Evolutionary conservation across 192 early-diverging fungal species (phyloP).

Genomic region (Umbelopsis isabellina): DNA sequence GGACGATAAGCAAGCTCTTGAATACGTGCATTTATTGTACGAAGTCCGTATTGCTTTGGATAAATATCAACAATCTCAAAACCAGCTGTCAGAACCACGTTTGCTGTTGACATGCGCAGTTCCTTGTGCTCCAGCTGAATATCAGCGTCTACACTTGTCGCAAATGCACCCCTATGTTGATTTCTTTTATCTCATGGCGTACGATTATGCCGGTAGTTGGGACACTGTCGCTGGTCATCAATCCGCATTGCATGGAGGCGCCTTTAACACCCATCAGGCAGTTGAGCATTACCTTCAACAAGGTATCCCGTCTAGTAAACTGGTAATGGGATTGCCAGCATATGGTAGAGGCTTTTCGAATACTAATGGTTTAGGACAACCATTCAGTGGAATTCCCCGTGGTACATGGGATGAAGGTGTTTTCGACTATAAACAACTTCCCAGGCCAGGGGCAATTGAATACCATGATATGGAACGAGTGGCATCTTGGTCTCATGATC

Average conservation of each 20-base stretch:
- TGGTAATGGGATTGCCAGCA: slow-evolving; percentile 89
- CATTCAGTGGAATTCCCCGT: slow-evolving; percentile 71
- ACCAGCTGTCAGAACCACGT: slow-evolving; percentile 31
- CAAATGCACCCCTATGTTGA: slow-evolving; percentile 71
- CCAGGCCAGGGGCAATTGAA: slow-evolving; percentile 61
- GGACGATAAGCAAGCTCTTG: slow-evolving; percentile 73
- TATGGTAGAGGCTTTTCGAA: slow-evolving; percentile 95
- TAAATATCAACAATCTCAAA: slow-evolving; percentile 43
- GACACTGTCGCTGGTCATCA: slow-evolving; percentile 79
- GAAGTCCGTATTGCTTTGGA: slow-evolving; percentile 75
- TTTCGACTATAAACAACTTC: slow-evolving; percentile 88
- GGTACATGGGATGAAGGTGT: slow-evolving; percentile 92
- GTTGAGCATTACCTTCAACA: slow-evolving; percentile 69
- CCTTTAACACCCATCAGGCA: slow-evolving; percentile 66
- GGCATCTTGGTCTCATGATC: slow-evolving; percentile 84
- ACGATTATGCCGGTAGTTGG: slow-evolving; percentile 77
- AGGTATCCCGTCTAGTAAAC: slow-evolving; percentile 81
- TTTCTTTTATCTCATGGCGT: slow-evolving; percentile 92
- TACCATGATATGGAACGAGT: slow-evolving; percentile 78
- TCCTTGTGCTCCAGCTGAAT: slow-evolving; percentile 64
- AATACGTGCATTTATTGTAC: slow-evolving; percentile 77
- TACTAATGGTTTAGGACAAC: slow-evolving; percentile 68
- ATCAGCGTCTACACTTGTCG: slow-evolving; percentile 60
- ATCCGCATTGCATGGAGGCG: slow-evolving; percentile 74
- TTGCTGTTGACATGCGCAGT: slow-evolving; percentile 73